Conservation (phyloP, 352 stramenopile genomes). For the Phytophthora pinifolia region DNA sequence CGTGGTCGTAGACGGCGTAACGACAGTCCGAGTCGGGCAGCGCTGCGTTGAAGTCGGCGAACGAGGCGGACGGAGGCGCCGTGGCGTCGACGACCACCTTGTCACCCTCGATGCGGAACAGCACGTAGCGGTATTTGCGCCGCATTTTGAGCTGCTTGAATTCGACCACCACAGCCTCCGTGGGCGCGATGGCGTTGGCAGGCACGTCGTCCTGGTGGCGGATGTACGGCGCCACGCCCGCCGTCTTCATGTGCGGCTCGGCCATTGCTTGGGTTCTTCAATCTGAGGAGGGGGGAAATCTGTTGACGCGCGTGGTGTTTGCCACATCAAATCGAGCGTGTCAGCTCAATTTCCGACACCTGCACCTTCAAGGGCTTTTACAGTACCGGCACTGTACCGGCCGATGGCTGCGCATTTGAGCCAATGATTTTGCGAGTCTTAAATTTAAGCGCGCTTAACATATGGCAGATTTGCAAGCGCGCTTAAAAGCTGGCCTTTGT, state of each 20-base stretch:
- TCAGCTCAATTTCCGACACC: too few species aligned
- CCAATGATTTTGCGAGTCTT: too few species aligned
- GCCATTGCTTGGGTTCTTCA: constrained; percentile 40
- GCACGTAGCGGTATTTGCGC: constrained; percentile 81
- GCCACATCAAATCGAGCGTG: neutral
- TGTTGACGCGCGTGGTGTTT: constrained; percentile 9
- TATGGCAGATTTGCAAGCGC: neutral
- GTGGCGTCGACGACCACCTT: constrained; percentile 65
- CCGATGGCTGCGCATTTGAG: too few species aligned
- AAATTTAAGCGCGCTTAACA: constrained; percentile 17
- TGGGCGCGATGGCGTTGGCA: constrained; percentile 69
- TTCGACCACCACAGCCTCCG: constrained; percentile 52
- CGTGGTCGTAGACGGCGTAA: constrained; percentile 89
- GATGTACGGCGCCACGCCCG: constrained; percentile 72
- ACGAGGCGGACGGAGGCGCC: constrained; percentile 48
- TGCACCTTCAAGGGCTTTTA: too few species aligned
- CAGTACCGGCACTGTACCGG: too few species aligned
- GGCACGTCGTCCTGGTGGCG: constrained; percentile 75
- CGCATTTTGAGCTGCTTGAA: constrained; percentile 91
- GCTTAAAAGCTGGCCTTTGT: constrained; percentile 17
- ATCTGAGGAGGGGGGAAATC: constrained; percentile 11
- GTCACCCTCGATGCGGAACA: constrained; percentile 82
- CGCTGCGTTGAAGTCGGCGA: constrained; percentile 52
- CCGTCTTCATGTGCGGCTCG: constrained; percentile 87
- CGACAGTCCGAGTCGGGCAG: constrained; percentile 83